Evolutionary conservation across 2,329 filamentous ascomycete species (phyloP).

Genomic region (Alternaria longipes): DNA sequence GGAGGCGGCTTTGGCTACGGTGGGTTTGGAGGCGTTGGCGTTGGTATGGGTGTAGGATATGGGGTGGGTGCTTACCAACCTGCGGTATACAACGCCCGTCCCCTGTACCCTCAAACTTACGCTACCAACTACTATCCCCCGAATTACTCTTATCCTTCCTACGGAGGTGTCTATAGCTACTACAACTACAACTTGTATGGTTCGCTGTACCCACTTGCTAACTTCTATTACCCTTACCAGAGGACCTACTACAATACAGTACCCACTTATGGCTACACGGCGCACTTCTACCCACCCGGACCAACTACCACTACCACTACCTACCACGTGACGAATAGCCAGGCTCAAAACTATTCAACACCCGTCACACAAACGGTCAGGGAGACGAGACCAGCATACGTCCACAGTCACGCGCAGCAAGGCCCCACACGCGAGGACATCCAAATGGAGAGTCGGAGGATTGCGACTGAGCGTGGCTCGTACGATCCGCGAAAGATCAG

Average conservation of each 20-base stretch:
- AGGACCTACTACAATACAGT: conserved; percentile 40
- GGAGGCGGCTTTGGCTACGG: conserved; percentile 26
- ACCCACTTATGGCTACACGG: conserved; percentile 32
- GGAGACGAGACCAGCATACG: conserved; percentile 25
- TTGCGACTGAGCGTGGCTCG: conserved; percentile 45
- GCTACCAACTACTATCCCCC: conserved; percentile 20
- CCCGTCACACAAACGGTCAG: conserved; percentile 15
- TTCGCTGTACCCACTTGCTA: conserved; percentile 46
- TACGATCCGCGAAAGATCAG: conserved; percentile 43
- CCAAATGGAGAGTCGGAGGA: conserved; percentile 40
- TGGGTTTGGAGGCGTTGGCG: conserved; percentile 20
- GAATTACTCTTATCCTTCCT: conserved; percentile 22
- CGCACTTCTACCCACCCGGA: conserved; percentile 38
- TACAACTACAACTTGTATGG: conserved; percentile 38
- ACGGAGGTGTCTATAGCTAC: conserved; percentile 35
- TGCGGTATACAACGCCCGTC: conserved; percentile 37
- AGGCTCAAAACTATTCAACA: conserved; percentile 15
- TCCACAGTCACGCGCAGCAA: conserved; percentile 13
- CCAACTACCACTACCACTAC: conserved; percentile 32
- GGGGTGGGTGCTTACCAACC: conserved; percentile 32
- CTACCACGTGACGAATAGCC: conserved; percentile 38
- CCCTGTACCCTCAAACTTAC: conserved; percentile 31
- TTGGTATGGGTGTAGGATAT: conserved; percentile 27
- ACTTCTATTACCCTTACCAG: conserved; percentile 47
- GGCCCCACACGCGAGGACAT: conserved; percentile 35